Evolutionary conservation across 805 yeast species (phyloP), one percentile per base, ranked within the genome.

Genomic region (Candida boidinii): DNA sequence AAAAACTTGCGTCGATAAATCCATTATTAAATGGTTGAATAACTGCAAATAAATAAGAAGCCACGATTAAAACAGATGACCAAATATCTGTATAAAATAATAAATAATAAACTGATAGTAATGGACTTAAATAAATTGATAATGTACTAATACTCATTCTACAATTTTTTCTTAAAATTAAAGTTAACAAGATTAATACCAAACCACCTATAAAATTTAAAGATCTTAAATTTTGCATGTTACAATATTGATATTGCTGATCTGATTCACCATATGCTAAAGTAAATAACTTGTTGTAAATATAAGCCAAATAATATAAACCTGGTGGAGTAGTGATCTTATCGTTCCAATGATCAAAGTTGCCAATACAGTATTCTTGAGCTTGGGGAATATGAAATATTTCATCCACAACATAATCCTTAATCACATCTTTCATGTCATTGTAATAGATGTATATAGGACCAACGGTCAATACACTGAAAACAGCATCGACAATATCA

Each of bases 271-370:
- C 43, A 44, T 56, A 59, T 1, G 58, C 7, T 42, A 54, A 59
- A 2, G 71, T 70, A 10, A 76, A 39, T 3, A 66, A 31, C 23
- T 56, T 56, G 7, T 60, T 29, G 39, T 65, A 70, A 3, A 43
- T 39, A 21, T 56, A 55, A 5, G 73, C 74, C 8, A 73, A 41
- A 5, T 54, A 36, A 51, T 92, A 90, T 13, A 90, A 60, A 0
- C 97, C 98, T 1, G 97, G 97, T 1, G 98, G 98, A 0, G 98
- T 92, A 2, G 98, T 90, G 51, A 92, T 86, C 50, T 90, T 88
- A 10, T 76, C 68, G 53, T 92, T 86, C 95, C 95, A 87, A 1
- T 60, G 46, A n/a, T 41, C 34, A 58, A 76, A 86, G 32, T 74
- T 61, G 10, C 79, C 80, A 2, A 52, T 43, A 38, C 85, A 70